phyloP scores from a whole-genome alignment of 345 rosid genomes.

The Clarkia xantiana region DNA sequence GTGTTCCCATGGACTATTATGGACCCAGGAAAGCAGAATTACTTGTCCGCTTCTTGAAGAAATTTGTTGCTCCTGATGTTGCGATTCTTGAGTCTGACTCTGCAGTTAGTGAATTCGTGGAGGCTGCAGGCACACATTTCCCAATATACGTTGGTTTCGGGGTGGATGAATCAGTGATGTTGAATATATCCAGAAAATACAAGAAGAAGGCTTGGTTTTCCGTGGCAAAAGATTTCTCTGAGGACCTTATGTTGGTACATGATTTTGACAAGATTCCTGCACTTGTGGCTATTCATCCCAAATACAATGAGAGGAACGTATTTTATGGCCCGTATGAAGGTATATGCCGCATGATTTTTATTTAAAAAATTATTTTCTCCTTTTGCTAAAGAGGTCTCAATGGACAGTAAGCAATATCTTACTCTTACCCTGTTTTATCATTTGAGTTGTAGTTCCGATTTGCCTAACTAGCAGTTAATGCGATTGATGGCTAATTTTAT shows the following conservation, averaged over 20 bases:
- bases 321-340: constrained; percentile 97
- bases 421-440: too few relatives aligned
- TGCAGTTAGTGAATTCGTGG: constrained; percentile 45
- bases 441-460: too few relatives aligned
- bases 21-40: constrained; percentile 85
- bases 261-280: constrained; percentile 84
- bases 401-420: too few relatives aligned
- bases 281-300: constrained; percentile 50
- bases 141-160: constrained; percentile 76
- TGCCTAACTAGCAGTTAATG: neutral
- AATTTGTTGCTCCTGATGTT: constrained; percentile 87
- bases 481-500: too few relatives aligned
- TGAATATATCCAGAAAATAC: constrained; percentile 43
- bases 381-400: too few relatives aligned
- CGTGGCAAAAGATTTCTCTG: constrained; percentile 66
- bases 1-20: constrained; percentile 63
- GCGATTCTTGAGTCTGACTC: constrained; percentile 54
- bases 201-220: constrained; percentile 96
- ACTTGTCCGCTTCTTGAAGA: constrained; percentile 75
- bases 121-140: constrained; percentile 56
- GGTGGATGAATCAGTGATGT: constrained; percentile 38
- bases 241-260: constrained; percentile 46
- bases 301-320: constrained; percentile 39
- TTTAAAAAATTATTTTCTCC: neutral
- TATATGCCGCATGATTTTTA: constrained; percentile 8